Percentiles rank a stretch among this genome's conserved stretches.
These are phyloP conservation scores for Helicocarpus griseus DNA, from an alignment of 2,329 filamentous ascomycete genomes.

Conservation along the genomic window DNA sequence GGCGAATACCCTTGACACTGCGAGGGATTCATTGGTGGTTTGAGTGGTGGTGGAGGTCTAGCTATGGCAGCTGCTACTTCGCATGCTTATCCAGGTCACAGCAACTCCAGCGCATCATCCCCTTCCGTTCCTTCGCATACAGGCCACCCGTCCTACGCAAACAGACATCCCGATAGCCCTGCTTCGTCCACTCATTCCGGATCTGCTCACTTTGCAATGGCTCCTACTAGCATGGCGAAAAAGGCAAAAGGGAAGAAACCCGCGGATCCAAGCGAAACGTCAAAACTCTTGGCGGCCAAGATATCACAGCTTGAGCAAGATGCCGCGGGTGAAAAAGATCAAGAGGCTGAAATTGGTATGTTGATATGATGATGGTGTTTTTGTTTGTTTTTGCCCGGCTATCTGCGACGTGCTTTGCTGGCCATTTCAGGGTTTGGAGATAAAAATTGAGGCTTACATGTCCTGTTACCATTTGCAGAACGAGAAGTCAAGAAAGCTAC, in stretches of 20 bases:
- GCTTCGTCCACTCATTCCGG: conserved; percentile 29
- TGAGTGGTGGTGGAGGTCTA: neutral
- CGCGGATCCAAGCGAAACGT: conserved; percentile 77
- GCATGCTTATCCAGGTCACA: conserved; percentile 1
- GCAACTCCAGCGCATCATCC: conserved; percentile 3
- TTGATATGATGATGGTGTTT: conserved; percentile 17
- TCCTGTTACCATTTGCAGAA: conserved; percentile 46
- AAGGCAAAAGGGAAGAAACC: conserved; percentile 79
- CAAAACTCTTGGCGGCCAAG: conserved; percentile 81
- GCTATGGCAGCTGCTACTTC: conserved; percentile 7
- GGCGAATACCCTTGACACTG: neutral
- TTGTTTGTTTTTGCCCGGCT: neutral
- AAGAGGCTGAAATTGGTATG: conserved; percentile 90
- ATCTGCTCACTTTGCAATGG: conserved; percentile 21
- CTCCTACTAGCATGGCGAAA: conserved; percentile 50
- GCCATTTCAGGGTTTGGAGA: neutral
- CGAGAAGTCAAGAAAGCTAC: conserved; percentile 91
- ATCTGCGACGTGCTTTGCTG: conserved; percentile 3
- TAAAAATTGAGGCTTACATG: conserved; percentile 15
- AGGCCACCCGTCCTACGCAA: conserved; percentile 35
- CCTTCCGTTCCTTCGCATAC: conserved; percentile 17
- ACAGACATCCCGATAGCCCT: conserved; percentile 35
- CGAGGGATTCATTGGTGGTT: conserved; percentile 1
- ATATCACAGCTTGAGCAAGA: conserved; percentile 94
- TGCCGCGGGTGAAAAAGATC: conserved; percentile 85